Evolutionary conservation across 257 asterid species (phyloP), one percentile per base, ranked within the genome.

Genomic region (Solanum sitiens): DNA sequence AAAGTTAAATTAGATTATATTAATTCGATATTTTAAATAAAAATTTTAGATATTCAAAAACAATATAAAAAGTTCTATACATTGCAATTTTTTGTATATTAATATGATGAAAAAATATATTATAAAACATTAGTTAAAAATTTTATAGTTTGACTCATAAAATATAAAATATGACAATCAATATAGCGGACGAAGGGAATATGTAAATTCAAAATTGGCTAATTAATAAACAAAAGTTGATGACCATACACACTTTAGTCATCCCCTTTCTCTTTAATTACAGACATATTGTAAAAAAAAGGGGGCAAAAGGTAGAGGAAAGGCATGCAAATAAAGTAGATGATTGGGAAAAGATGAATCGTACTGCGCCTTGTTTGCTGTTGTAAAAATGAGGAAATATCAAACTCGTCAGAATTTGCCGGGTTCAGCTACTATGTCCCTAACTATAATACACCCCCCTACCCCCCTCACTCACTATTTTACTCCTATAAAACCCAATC

Each of bases 341-440:
- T 42, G 86, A 59, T 56, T 61, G 77, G 83, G 83, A 86, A 44
- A 71, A 63, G 45, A 45, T 40, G 68, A n/a, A 44, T 39, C 71
- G 79, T 87, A 79, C 89, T 77, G 53, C 61, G 9, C 23, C 71
- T 35, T 5, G 30, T 18, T 42, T 42, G 30, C 14, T 87, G 39
- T 13, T 67, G 88, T 70, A 72, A 85, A 89, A 50, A 79, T 79
- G 75, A 68, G 87, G 87, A 84, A 89, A 85, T 65, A 85, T 89
- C 90, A 70, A 73, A 85, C 85, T 85, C 90, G 87, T 87, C 91
- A 89, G 87, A 89, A 3, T 37, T 73, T 85, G 90, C 87, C 82
- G 87, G 88, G 84, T 85, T 32, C 91, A 77, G 71, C 67, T 86
- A 68, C 85, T 56, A 35, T 86, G 53, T 84, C 37, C 33, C 72